These are phyloP conservation scores for Teratosphaeria zuluensis DNA, from an alignment of 2,329 filamentous ascomycete genomes.

Conservation along the genomic window DNA sequence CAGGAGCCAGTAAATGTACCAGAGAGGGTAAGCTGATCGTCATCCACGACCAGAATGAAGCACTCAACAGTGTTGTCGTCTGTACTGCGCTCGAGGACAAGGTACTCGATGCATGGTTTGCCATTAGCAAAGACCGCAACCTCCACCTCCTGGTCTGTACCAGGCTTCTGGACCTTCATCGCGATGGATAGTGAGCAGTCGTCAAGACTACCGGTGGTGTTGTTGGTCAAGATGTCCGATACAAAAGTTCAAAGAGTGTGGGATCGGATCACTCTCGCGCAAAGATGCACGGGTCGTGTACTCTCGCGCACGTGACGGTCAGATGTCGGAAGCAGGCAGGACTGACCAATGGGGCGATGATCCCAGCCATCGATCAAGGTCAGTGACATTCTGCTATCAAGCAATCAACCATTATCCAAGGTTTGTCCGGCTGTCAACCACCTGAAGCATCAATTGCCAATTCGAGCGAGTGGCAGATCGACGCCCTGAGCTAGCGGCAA, in stretches of 20 bases:
- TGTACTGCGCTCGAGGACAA: conserved; percentile 15
- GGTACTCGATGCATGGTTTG: conserved; percentile 23
- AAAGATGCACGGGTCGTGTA: too few relatives aligned
- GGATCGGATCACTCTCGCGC: neutral
- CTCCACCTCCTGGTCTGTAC: conserved; percentile 24
- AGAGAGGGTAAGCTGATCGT: conserved; percentile 23
- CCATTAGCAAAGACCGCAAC: conserved; percentile 19
- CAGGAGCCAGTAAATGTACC: conserved; percentile 26
- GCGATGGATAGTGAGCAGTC: neutral
- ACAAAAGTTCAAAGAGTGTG: neutral
- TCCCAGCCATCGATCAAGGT: too few relatives aligned
- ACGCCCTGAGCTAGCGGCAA: too few relatives aligned
- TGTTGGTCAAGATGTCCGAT: neutral
- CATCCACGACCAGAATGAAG: conserved; percentile 4
- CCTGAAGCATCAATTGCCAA: too few relatives aligned
- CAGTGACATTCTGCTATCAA: too few relatives aligned
- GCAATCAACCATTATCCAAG: too few relatives aligned
- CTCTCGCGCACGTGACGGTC: too few relatives aligned
- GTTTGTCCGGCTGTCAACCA: too few relatives aligned
- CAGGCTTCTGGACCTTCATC: neutral
- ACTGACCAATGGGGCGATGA: too few relatives aligned
- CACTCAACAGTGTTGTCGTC: conserved; percentile 21
- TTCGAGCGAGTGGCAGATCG: too few relatives aligned
- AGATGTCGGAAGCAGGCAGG: too few relatives aligned
- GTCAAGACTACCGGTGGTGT: neutral